Evolutionary conservation across 2,329 filamentous ascomycete genomes (phyloP).

Genomic region (Plectosphaerella cucumerina): DNA sequence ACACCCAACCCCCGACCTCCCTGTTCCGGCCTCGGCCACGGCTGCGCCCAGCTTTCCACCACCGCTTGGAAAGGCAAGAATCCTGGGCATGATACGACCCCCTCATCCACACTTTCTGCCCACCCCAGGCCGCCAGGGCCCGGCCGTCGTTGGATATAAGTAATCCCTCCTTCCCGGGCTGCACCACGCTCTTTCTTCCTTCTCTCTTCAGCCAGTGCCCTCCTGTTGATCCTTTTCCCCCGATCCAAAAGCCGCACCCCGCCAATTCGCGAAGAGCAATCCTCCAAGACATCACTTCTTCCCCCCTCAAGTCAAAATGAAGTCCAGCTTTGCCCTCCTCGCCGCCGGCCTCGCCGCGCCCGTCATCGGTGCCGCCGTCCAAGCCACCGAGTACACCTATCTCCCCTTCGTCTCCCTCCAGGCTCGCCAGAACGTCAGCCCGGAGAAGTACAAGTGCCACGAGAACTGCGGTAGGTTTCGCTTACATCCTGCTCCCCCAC

Average conservation of each 20-base stretch:
- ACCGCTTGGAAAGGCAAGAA: no score
- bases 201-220: background rate
- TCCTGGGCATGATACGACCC: background rate
- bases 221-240: background rate
- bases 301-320: background rate
- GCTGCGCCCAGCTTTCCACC: background rate
- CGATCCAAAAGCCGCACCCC: background rate
- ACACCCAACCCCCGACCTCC: background rate
- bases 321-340: slow-evolving; percentile 1
- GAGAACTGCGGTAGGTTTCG: slow-evolving; percentile 36
- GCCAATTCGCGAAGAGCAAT: background rate
- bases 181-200: background rate
- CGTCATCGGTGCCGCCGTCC: background rate
- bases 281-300: background rate
- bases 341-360: background rate
- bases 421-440: slow-evolving; percentile 5
- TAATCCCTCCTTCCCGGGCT: background rate
- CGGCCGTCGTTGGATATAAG: background rate
- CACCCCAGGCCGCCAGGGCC: background rate
- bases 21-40: background rate
- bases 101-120: background rate
- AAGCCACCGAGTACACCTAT: background rate
- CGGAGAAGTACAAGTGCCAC: slow-evolving; percentile 27
- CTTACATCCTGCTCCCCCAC: background rate
- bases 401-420: slow-evolving; percentile 7